Percentiles rank a stretch among this genome's conserved stretches.
These are phyloP conservation scores for Termitomyces sp. DNA, from an alignment of 768 basidiomycete species.

Conservation along the genomic window DNA sequence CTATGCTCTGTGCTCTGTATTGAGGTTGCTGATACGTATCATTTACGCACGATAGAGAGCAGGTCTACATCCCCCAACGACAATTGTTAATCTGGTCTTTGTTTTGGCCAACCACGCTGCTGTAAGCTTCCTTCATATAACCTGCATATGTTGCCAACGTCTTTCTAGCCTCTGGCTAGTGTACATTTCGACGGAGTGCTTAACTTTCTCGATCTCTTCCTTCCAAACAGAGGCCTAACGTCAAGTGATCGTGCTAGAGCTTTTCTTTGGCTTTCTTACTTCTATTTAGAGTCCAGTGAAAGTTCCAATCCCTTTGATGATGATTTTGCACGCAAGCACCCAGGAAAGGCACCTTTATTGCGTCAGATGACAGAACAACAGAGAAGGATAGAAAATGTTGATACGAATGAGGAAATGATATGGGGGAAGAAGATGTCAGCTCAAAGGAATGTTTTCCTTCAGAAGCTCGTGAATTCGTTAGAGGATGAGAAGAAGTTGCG, in stretches of 20 bases:
- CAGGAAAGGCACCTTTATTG: conserved; percentile 62
- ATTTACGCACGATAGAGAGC: conserved; percentile 36
- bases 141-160: conserved; percentile 4
- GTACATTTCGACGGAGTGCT: conserved; percentile 71
- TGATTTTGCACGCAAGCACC: conserved; percentile 48
- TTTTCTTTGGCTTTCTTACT: conserved; percentile 80
- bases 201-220: conserved; percentile 82
- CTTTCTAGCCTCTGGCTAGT: conserved; percentile 47
- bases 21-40: conserved; percentile 5
- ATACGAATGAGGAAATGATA: conserved; percentile 69
- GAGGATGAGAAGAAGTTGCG: conserved; percentile 49
- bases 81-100: conserved; percentile 82
- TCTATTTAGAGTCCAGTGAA: conserved; percentile 69
- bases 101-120: conserved; percentile 74
- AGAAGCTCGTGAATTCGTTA: conserved; percentile 55
- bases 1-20: conserved; percentile 1
- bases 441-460: conserved; percentile 65
- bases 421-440: conserved; percentile 76
- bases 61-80: conserved; percentile 72
- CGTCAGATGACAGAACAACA: conserved; percentile 52
- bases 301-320: conserved; percentile 74
- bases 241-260: conserved; percentile 71
- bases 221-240: conserved; percentile 62
- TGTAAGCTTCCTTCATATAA: conserved; percentile 36
- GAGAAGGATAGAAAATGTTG: conserved; percentile 64